These are phyloP conservation scores for Talaromyces sp. DNA, from an alignment of 2,329 filamentous ascomycete genomes.

Conservation along the genomic window DNA sequence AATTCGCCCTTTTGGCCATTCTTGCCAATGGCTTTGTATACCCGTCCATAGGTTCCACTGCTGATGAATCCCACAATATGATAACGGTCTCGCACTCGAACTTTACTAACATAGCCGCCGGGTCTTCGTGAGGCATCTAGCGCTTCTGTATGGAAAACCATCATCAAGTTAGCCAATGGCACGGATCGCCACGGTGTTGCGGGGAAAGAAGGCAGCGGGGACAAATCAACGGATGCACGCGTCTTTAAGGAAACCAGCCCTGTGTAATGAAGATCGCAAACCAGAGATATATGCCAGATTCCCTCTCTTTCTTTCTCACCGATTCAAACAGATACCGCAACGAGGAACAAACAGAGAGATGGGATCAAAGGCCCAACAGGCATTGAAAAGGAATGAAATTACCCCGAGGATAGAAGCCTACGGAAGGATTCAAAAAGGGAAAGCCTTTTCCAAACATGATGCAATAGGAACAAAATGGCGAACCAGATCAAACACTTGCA, in stretches of 20 bases:
- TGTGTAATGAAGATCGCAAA: constrained; percentile 15
- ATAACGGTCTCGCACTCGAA: constrained; percentile 88
- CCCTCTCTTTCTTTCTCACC: constrained; percentile 2
- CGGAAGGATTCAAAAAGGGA: constrained; percentile 39
- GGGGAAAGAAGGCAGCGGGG: constrained; percentile 13
- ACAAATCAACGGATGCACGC: constrained; percentile 21
- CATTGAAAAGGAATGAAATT: constrained; percentile 29
- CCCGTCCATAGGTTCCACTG: constrained; percentile 94
- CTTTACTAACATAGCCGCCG: constrained; percentile 67
- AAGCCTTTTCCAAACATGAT: constrained; percentile 46
- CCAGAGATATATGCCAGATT: constrained; percentile 10
- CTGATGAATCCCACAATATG: constrained; percentile 98
- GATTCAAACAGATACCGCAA: not conserved
- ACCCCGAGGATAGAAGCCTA: constrained; percentile 46
- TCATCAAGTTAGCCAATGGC: constrained; percentile 27
- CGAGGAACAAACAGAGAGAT: not conserved
- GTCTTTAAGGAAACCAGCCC: constrained; percentile 13
- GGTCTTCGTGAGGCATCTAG: constrained; percentile 42
- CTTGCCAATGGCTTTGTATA: constrained; percentile 89
- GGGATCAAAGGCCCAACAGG: not conserved
- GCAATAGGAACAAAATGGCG: constrained; percentile 17
- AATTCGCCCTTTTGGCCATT: constrained; percentile 78
- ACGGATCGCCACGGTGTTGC: constrained; percentile 11
- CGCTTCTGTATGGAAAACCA: constrained; percentile 31
- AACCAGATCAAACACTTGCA: constrained; percentile 12